Conservation (phyloP, 345 rosid genomes). For the Microthlaspi erraticum region DNA sequence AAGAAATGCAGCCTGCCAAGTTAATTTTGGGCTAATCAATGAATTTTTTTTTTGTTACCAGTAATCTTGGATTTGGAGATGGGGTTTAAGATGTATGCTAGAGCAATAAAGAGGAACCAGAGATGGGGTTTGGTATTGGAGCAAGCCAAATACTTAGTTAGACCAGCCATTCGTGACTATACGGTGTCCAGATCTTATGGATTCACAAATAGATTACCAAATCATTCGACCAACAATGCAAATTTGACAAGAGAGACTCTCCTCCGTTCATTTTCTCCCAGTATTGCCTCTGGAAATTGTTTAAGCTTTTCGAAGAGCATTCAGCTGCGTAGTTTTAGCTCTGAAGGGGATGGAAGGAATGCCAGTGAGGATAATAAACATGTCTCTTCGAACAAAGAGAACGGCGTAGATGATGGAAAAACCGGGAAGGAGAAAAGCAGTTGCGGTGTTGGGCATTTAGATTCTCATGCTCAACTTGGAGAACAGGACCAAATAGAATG, state of each 20-base stretch:
- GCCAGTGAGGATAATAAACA: conserved; percentile 76
- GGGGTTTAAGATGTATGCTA: conserved; percentile 64
- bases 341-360: conserved; percentile 85
- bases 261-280: conserved; percentile 42
- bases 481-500: conserved; percentile 96
- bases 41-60: conserved; percentile 17
- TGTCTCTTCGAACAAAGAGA: conserved; percentile 55
- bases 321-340: conserved; percentile 68
- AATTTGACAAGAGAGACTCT: conserved; percentile 49
- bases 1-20: conserved; percentile 11
- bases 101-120: conserved; percentile 67
- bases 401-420: conserved; percentile 54
- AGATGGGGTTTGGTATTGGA: conserved; percentile 62
- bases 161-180: conserved; percentile 48
- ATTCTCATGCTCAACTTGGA: conserved; percentile 79
- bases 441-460: conserved; percentile 47
- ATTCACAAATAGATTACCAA: conserved; percentile 35
- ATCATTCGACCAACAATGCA: conserved; percentile 36
- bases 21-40: conserved; percentile 18
- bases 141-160: conserved; percentile 52
- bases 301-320: conserved; percentile 38
- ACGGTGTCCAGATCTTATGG: conserved; percentile 46
- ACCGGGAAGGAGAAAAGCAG: conserved; percentile 39
- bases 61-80: conserved; percentile 36
- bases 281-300: conserved; percentile 36